phyloP scores from a whole-genome alignment of 306 rosid genomes.

The Vicia villosa region DNA sequence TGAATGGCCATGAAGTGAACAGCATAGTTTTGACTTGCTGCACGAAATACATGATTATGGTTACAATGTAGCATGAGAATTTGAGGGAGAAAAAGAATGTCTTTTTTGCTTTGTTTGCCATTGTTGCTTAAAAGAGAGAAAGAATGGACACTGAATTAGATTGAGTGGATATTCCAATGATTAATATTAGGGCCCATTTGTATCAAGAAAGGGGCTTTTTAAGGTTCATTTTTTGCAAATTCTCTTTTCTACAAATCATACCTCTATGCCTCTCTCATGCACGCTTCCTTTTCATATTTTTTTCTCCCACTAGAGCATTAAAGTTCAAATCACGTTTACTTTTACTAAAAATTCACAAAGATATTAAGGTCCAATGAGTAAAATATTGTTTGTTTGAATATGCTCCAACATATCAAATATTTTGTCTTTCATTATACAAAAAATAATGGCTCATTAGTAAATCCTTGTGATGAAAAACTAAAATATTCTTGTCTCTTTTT shows the following conservation, averaged over 20 bases:
- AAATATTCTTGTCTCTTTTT: too few relatives aligned
- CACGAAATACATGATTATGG: slow-evolving; percentile 32
- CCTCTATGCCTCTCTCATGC: slow-evolving; percentile 24
- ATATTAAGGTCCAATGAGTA: too few relatives aligned
- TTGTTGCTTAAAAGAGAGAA: slow-evolving; percentile 41
- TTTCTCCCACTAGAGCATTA: slow-evolving; percentile 13
- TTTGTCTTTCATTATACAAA: too few relatives aligned
- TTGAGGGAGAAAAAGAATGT: slow-evolving; percentile 7
- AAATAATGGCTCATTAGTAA: too few relatives aligned
- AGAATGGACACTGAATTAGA: slow-evolving; percentile 62
- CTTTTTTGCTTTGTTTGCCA: slow-evolving; percentile 38
- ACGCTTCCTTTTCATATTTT: slow-evolving; percentile 23
- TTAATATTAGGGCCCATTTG: slow-evolving; percentile 43
- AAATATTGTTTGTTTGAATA: too few relatives aligned
- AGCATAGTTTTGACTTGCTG: slow-evolving; percentile 37
- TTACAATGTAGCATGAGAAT: slow-evolving; percentile 32
- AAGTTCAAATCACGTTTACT: slow-evolving; percentile 8
- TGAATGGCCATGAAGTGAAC: slow-evolving; percentile 23
- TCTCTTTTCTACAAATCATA: slow-evolving; percentile 18
- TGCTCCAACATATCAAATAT: too few relatives aligned
- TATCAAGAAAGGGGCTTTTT: slow-evolving; percentile 31
- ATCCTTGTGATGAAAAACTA: too few relatives aligned
- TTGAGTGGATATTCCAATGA: slow-evolving; percentile 66
- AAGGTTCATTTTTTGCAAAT: slow-evolving; percentile 34
- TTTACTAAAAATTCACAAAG: slow-evolving; percentile 1